Evolutionary conservation across 2,329 filamentous ascomycete species (phyloP), one percentile per base, ranked within the genome.

Genomic region (Nakataea oryzae): DNA sequence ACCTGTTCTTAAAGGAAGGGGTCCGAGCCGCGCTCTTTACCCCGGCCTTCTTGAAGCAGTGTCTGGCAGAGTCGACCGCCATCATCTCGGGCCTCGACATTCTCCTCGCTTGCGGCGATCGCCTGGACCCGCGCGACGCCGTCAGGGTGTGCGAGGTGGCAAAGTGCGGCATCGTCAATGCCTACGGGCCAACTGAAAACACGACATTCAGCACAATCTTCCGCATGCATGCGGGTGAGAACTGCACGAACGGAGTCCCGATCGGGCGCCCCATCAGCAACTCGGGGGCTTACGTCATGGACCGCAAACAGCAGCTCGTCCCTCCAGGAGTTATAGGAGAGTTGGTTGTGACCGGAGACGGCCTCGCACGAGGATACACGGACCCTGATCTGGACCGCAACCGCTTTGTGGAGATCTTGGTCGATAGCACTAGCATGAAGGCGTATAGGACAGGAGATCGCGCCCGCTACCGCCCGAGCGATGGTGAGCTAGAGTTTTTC

Each of bases 301-400:
- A 79, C 61, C 63, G 67, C 8, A 62, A 69, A 1, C 63, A 68
- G 56, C 63, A 66, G 7, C 68, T 71, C 3, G 62, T 72, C 0
- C 74, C 76, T 1, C 64, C 64, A 0, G 76, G 75, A 0, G 68
- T 74, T 0, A 67, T 73, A 17, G 78, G 78, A 0, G 73, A 80
- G 64, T 70, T 80, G 8, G 71, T 70, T 57, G 64, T 77, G 2
- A 71, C 74, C 1, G 78, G 78, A 3, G 67, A 74, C 1, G 75
- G 77, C 57, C 71, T 80, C 5, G 65, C 72, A 1, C 54, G 62
- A 1, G 77, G 76, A 3, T 80, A 80, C 64, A 62, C 78, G n/a
- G 65, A 70, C 34, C 21, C 28, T 21, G 27, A 28, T 21, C 13
- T 29, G 11, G 28, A 58, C 17, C 21, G n/a, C 5, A 58, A 58